A percentile compares a stretch with the other conserved stretches of the same genome.
phyloP scores from a whole-genome alignment of 345 rosid genomes.

The Triadica sebifera region DNA sequence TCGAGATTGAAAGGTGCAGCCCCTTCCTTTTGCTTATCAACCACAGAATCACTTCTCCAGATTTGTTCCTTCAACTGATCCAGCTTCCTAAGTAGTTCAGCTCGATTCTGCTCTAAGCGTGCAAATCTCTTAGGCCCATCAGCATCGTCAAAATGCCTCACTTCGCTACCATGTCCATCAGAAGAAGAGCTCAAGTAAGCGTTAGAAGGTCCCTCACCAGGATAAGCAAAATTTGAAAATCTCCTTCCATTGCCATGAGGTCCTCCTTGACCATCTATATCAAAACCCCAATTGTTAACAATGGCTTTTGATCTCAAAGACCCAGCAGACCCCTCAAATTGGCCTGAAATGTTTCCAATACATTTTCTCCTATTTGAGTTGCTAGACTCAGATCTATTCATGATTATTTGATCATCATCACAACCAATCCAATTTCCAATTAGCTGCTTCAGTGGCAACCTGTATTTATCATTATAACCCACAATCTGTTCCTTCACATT shows the following conservation, averaged over 20 bases:
- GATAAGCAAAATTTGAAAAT: conserved; percentile 13
- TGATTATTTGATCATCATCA: too few species aligned
- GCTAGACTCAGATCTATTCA: too few species aligned
- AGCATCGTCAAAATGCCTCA: conserved; percentile 2
- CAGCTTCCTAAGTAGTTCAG: conserved; percentile 21
- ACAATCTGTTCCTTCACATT: conserved; percentile 9
- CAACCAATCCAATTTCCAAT: too few species aligned
- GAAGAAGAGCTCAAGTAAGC: conserved; percentile 19
- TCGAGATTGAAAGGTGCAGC: neutral
- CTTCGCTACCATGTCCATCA: conserved; percentile 18
- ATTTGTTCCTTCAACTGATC: conserved; percentile 24
- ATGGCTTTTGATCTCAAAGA: conserved; percentile 19
- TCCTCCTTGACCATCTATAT: too few species aligned
- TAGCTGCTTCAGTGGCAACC: conserved; percentile 11
- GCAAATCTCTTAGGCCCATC: conserved; percentile 15
- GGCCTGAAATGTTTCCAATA: conserved; percentile 18
- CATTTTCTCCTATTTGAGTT: conserved; percentile 12
- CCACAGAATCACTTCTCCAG: neutral
- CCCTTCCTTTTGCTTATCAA: conserved; percentile 11
- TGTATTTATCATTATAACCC: conserved; percentile 10
- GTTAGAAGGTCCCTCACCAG: conserved; percentile 34
- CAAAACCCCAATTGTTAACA: conserved; percentile 15
- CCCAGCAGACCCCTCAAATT: conserved; percentile 14
- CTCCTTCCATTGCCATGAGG: conserved; percentile 4
- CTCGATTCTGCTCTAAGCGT: conserved; percentile 15